A percentile compares a stretch with the other conserved stretches of the same genome.
phyloP scores from a whole-genome alignment of 768 basidiomycete genomes.

The Mycena polygramma region DNA sequence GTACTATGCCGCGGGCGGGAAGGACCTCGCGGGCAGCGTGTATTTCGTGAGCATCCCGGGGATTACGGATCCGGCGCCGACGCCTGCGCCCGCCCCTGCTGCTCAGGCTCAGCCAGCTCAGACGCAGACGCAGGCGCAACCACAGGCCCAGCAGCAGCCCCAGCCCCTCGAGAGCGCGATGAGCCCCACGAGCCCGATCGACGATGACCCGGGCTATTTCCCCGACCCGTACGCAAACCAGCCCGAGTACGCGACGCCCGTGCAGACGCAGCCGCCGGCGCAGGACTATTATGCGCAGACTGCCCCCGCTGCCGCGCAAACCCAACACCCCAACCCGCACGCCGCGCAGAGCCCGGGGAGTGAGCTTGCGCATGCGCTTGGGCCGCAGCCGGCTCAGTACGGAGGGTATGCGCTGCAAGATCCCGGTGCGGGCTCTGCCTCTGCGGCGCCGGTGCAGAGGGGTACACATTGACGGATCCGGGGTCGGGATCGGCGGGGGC shows the following conservation, averaged over 20 bases:
- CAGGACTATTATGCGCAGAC: not conserved
- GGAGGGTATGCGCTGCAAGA: constrained; percentile 21
- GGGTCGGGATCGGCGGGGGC: not conserved
- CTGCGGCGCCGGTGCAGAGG: not conserved
- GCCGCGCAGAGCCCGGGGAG: constrained; percentile 1
- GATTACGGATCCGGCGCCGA: constrained; percentile 61
- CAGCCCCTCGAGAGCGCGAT: constrained; percentile 30
- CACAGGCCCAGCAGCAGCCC: constrained; percentile 25
- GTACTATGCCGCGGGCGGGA: constrained; percentile 87
- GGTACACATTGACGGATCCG: constrained; percentile 24
- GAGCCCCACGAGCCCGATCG: constrained; percentile 27
- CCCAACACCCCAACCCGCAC: constrained; percentile 1
- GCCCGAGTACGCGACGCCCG: constrained; percentile 19
- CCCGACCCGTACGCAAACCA: constrained; percentile 36
- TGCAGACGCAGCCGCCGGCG: not conserved
- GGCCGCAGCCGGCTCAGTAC: constrained; percentile 11
- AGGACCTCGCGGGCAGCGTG: constrained; percentile 78
- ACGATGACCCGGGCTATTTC: constrained; percentile 29
- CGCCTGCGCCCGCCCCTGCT: constrained; percentile 28
- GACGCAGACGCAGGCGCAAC: constrained; percentile 29
- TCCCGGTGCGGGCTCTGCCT: constrained; percentile 9
- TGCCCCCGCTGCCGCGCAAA: not conserved
- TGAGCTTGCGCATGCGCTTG: constrained; percentile 30
- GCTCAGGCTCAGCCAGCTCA: constrained; percentile 36
- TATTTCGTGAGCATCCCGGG: constrained; percentile 88